Base-by-base conservation (phyloP, 1,139 yeast genomes). In the Lodderomyces margitis region DNA sequence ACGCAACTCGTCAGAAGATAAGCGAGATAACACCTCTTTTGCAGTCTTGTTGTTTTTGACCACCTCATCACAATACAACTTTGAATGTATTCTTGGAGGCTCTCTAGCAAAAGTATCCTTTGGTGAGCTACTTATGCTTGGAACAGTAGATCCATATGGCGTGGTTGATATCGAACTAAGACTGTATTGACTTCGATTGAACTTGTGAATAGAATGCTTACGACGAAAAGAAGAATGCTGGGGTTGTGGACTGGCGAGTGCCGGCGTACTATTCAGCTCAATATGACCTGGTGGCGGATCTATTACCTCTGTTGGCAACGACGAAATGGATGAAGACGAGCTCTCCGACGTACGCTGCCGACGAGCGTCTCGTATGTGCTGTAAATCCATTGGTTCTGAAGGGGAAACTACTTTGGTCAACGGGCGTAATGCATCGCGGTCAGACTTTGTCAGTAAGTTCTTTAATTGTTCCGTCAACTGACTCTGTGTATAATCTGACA, bases 1-100 rank as follows among this genome's bases (percentile, higher is more conserved):
- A 43, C 70, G 63, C 36, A 76, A 54, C 36, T 71, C 74, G 34
- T 68, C 75, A 21, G 57, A 54, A 38, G 61, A 60, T 38, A 70
- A 52, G 44, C 66, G 64, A 40, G 55, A 60, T 32, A 69, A 53
- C 34, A 67, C 70, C 11, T 62, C 62, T 33, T 61, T 55, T 1
- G 68, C 57, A 1, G 57, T 52, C 32, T 53, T 39, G 43, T 39
- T 23, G 31, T 14, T 21, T 12, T 21, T 35, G 20, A 8, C 33
- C 5, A 44, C 49, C 5, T 46, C 48, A 31, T 66, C 69, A 46
- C 66, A 57, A 44, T 61, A 58, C 34, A 68, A 54, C 41, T 68
- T 68, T 43, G 56, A 61, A 45, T 68, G 74, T 34, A 68, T 62
- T 46, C 54, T 55, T n/a, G 73, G 72, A 15, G 49, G 51, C 34